phyloP scores from a whole-genome alignment of 2,329 filamentous ascomycete species.

The Alternaria sp. region DNA sequence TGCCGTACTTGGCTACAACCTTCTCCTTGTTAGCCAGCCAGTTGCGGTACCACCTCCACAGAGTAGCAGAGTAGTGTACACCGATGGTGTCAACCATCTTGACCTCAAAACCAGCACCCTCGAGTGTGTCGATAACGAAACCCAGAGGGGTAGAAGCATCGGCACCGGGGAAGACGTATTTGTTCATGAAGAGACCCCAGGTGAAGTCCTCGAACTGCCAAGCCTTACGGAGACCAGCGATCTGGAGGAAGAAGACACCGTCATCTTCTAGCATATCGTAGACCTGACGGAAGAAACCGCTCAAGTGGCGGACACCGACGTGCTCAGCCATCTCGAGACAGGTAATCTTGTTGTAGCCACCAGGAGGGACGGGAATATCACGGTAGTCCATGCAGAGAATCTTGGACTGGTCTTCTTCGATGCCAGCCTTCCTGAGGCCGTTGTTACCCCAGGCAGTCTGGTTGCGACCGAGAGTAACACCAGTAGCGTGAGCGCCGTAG shows the following conservation, averaged over 20 bases:
- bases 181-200: slow-evolving; percentile 99
- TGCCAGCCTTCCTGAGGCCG: slow-evolving; percentile 80
- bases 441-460: slow-evolving; percentile 97
- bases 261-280: slow-evolving; percentile 97
- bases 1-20: slow-evolving; percentile 93
- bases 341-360: slow-evolving; percentile 91
- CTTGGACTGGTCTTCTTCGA: slow-evolving; percentile 86
- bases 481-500: slow-evolving; percentile 85
- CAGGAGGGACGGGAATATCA: slow-evolving; percentile 82
- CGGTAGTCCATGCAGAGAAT: slow-evolving; percentile 98
- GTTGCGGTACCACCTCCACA: slow-evolving; percentile 99
- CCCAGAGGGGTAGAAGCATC: slow-evolving; percentile 94
- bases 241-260: slow-evolving; percentile 94
- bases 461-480: slow-evolving; percentile 93
- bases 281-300: slow-evolving; percentile 81
- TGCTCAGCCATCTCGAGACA: slow-evolving; percentile 99
- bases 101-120: slow-evolving; percentile 87
- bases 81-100: slow-evolving; percentile 93
- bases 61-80: slow-evolving; percentile 94
- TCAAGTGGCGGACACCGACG: slow-evolving; percentile 91
- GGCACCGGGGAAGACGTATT: slow-evolving; percentile 97
- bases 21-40: slow-evolving; percentile 95
- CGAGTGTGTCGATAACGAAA: slow-evolving; percentile 83
- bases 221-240: slow-evolving; percentile 88
- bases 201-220: slow-evolving; percentile 99